Base-by-base conservation (phyloP, 2,329 filamentous ascomycete species). In the Fusarium lyarnte region DNA sequence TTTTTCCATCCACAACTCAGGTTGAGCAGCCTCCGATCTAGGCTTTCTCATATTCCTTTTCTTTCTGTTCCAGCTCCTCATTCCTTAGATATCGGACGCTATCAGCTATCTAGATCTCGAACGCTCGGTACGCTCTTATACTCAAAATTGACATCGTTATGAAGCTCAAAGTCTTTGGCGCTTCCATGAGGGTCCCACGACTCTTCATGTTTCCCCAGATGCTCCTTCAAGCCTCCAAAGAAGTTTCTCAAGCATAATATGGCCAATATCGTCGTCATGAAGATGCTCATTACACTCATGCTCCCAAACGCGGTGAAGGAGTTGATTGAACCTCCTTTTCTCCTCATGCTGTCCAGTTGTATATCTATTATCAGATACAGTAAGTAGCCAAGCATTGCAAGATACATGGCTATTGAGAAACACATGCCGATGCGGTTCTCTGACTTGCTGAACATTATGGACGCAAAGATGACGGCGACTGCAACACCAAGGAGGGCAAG, bases 81-180 rank as follows among this genome's bases (percentile, higher is more conserved):
- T 47, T 23, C 9, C 0, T 7, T 11, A 11, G 2, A 19, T 2
- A 35, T n/a, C 6, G 2, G 1, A 43, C 3, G 1, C 4, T 3
- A 14, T 59, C n/a, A 66, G 27, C 51, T 59, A 3, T 66, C 63
- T 8, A 66, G 6, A 19, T 66, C 63, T 29, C 38, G 10, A 7
- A 16, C 27, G 1, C n/a, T 16, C 0, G 42, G 29, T 0, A 66
- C n/a, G 10, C 38, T 39, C 23, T 66, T 35, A 7, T 66, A 66
- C 19, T 25, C 38, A 16, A 66, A 66, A 1, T 39, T 66, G 17
- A 31, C 13, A 5, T 19, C 41, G 3, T 54, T 21, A 3, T 49
- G 25, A 38, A 66, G 62, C 4, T 66, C 63, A 7, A 66, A 58
- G 2, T 66, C 63, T 12, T 59, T 66, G 2, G 25, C 33, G 10